Percentiles rank a stretch among this genome's conserved stretches.
These are phyloP conservation scores for Mycena leptocephala DNA, from an alignment of 768 basidiomycete species.

Conservation along the genomic window DNA sequence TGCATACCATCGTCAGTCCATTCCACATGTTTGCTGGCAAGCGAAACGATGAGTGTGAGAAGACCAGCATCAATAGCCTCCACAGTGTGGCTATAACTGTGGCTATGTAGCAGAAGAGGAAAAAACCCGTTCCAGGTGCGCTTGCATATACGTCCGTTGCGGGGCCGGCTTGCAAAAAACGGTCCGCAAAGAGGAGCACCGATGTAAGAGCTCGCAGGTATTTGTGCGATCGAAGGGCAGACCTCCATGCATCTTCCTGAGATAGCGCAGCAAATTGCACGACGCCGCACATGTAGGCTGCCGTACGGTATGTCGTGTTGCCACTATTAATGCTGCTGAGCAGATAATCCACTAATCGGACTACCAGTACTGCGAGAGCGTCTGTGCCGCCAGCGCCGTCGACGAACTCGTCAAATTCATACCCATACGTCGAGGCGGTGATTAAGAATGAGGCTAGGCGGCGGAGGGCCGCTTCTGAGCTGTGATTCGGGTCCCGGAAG, in stretches of 20 bases:
- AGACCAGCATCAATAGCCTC: background rate
- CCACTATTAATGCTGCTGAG: background rate
- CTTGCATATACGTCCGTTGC: background rate
- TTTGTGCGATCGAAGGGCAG: background rate
- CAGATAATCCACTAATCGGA: background rate
- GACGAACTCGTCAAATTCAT: background rate
- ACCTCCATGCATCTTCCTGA: background rate
- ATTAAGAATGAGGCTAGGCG: background rate
- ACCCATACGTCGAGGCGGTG: background rate
- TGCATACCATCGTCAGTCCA: background rate
- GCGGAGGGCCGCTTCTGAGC: background rate
- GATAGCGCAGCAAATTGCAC: background rate
- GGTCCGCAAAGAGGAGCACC: background rate
- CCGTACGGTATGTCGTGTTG: background rate
- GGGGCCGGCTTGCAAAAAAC: background rate
- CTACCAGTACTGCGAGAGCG: background rate
- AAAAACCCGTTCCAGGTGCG: background rate
- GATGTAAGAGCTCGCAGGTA: background rate
- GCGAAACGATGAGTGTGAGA: background rate
- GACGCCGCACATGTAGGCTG: background rate
- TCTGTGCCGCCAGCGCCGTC: background rate
- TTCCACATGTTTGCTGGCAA: background rate
- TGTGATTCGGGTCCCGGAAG: background rate
- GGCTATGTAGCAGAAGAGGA: background rate
- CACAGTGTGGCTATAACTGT: background rate